Conservation (phyloP, 371 early-diverging fungal genomes). For the Mucor circinelloides region DNA sequence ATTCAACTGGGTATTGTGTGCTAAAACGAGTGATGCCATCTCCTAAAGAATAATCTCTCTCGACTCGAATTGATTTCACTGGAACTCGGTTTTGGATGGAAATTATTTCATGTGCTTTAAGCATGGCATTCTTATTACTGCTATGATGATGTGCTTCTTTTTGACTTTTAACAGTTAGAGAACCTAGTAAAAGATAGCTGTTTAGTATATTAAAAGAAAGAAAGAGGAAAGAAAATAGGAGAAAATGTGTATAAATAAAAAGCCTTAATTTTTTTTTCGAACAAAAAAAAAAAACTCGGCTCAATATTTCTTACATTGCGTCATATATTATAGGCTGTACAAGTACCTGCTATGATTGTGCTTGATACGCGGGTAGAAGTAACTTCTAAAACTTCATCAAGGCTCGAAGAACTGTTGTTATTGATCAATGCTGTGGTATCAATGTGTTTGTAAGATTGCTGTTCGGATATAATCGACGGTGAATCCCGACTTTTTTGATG, state of each 20-base stretch:
- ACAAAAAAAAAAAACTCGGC: conserved; percentile 1
- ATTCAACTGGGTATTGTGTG: conserved; percentile 40
- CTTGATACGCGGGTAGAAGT: conserved; percentile 15
- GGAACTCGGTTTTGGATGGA: conserved; percentile 22
- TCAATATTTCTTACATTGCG: conserved; percentile 13
- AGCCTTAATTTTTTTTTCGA: background rate
- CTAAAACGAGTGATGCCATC: conserved; percentile 53
- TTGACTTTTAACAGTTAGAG: background rate
- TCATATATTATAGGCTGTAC: conserved; percentile 9
- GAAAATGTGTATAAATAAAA: conserved; percentile 4
- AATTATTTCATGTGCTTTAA: conserved; percentile 18
- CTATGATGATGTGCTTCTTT: background rate
- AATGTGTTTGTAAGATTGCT: conserved; percentile 3
- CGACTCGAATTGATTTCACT: conserved; percentile 37
- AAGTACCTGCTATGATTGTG: conserved; percentile 23
- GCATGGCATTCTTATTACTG: conserved; percentile 24
- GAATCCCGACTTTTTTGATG: conserved; percentile 8
- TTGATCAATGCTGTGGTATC: conserved; percentile 16
- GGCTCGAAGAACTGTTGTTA: conserved; percentile 13
- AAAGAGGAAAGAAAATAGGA: background rate
- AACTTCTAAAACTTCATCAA: background rate
- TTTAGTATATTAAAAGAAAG: background rate
- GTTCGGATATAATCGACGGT: conserved; percentile 2
- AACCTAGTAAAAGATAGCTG: background rate
- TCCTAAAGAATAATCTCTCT: conserved; percentile 51